Evolutionary conservation across 2,329 filamentous ascomycete genomes (phyloP).

Genomic region (Trichoderma hamatum): DNA sequence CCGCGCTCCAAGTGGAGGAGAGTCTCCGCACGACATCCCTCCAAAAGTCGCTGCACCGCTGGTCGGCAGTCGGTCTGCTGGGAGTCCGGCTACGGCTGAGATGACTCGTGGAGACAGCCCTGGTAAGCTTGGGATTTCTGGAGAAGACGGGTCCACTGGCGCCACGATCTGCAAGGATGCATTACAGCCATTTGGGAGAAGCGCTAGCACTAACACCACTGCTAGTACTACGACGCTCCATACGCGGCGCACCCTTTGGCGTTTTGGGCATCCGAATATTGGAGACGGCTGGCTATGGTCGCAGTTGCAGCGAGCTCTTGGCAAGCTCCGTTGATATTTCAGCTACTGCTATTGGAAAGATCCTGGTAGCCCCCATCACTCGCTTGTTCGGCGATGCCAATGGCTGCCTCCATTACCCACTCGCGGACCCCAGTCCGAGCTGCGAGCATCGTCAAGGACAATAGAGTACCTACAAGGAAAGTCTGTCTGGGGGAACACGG

Average conservation of each 20-base stretch:
- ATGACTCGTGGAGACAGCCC: conserved; percentile 2
- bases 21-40: background rate
- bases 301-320: background rate
- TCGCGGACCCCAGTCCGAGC: background rate
- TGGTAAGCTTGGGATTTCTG: background rate
- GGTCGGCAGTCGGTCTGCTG: conserved; percentile 19
- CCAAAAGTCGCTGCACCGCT: background rate
- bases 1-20: background rate
- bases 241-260: background rate
- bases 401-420: conserved; percentile 8
- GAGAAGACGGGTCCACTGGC: conserved; percentile 8
- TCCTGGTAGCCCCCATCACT: conserved; percentile 7
- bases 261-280: background rate
- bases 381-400: conserved; percentile 17
- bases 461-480: background rate
- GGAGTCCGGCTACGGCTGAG: background rate
- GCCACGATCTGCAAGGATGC: conserved; percentile 23
- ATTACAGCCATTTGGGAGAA: background rate
- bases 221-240: background rate
- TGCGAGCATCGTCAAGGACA: conserved; percentile 2
- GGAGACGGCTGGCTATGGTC: background rate
- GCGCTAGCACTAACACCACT: conserved; percentile 3
- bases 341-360: conserved; percentile 11
- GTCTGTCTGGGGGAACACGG: background rate
- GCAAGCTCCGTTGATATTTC: background rate